These are phyloP conservation scores for Fusarium staphyleae DNA, from an alignment of 2,329 filamentous ascomycete species.

Conservation along the genomic window DNA sequence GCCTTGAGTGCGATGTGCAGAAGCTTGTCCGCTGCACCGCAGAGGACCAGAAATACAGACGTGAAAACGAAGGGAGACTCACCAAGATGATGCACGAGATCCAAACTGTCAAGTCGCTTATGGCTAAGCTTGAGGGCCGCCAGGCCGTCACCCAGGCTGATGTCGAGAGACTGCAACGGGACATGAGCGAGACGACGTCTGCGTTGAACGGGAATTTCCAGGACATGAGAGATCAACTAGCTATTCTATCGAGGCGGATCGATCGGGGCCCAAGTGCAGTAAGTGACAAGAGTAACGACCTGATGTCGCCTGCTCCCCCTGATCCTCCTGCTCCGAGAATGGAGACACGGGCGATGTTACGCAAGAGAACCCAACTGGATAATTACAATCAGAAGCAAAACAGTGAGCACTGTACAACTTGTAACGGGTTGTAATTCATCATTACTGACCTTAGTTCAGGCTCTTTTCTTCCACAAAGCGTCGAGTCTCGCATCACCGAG, in stretches of 20 bases:
- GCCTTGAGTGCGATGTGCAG: conserved; percentile 43
- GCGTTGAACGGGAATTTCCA: conserved; percentile 36
- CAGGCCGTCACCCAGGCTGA: conserved; percentile 17
- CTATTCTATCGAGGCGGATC: conserved; percentile 35
- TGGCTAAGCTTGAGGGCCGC: conserved; percentile 22
- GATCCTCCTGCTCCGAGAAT: background rate
- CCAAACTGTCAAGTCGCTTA: conserved; percentile 40
- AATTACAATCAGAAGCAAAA: background rate
- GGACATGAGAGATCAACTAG: conserved; percentile 34
- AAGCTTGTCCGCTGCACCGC: conserved; percentile 38
- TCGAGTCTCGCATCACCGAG: conserved; percentile 44
- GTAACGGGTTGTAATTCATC: no score
- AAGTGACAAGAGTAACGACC: conserved; percentile 21
- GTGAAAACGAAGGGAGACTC: conserved; percentile 42
- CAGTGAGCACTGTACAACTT: conserved; percentile 6
- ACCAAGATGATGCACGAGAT: conserved; percentile 44
- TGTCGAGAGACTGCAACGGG: conserved; percentile 30
- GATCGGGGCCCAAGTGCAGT: conserved; percentile 30
- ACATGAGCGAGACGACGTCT: conserved; percentile 27
- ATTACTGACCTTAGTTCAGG: conserved; percentile 11
- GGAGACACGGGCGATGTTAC: conserved; percentile 22
- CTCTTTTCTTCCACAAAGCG: background rate
- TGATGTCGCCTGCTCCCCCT: background rate
- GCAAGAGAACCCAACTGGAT: conserved; percentile 1
- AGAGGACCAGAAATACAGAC: conserved; percentile 42